phyloP scores from a whole-genome alignment of 1,139 yeast genomes.

The Sugiyamaella japonica region DNA sequence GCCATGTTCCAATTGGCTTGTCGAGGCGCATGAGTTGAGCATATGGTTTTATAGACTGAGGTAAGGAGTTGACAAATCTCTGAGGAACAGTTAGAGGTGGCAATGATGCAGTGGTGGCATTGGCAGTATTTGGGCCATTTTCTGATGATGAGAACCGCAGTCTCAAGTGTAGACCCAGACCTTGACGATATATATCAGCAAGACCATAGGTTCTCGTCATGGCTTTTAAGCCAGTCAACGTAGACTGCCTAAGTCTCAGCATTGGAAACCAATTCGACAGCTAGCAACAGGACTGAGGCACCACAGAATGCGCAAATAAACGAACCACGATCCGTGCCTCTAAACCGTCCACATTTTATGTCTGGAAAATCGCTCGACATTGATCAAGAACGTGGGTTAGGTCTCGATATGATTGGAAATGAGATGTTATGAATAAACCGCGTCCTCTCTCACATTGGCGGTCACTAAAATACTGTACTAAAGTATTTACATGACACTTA shows the following conservation, averaged over 20 bases:
- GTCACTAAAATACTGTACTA: too few relatives aligned
- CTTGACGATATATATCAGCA: neutral
- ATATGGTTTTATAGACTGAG: conserved; percentile 76
- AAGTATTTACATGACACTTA: too few relatives aligned
- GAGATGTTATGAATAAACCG: too few relatives aligned
- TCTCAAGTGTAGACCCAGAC: neutral
- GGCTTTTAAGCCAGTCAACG: neutral
- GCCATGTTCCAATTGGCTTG: conserved; percentile 90
- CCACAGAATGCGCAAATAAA: too few relatives aligned
- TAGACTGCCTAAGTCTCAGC: neutral
- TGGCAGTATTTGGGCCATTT: neutral
- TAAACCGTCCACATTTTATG: too few relatives aligned
- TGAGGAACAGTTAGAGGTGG: conserved; percentile 33
- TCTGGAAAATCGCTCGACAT: too few relatives aligned
- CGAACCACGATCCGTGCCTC: too few relatives aligned
- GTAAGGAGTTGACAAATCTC: conserved; percentile 55
- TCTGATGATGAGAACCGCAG: conserved; percentile 6
- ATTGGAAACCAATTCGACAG: neutral
- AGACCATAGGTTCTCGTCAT: neutral
- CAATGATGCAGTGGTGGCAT: neutral
- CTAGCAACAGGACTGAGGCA: too few relatives aligned
- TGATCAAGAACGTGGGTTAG: too few relatives aligned
- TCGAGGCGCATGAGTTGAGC: conserved; percentile 90
- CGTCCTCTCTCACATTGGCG: too few relatives aligned
- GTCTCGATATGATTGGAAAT: too few relatives aligned